Base-by-base conservation (phyloP, 805 yeast genomes). In the Candida pseudoglaebosa region DNA sequence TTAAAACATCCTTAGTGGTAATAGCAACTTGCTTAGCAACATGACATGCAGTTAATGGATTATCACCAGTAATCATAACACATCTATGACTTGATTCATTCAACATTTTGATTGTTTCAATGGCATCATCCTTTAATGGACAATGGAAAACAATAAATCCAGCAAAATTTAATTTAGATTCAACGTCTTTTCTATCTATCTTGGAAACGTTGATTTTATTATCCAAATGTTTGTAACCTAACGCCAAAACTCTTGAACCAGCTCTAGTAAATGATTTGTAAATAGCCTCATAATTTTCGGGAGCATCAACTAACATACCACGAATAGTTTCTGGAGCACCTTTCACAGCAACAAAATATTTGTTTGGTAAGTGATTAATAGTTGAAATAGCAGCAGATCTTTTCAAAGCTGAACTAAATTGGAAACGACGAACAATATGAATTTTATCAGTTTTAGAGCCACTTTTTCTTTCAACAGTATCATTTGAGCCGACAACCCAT, bases 241-340 rank as follows among this genome's bases (percentile, higher is more conserved):
- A 68, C n/a, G 95, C 98, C 53, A 93, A 73, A 33, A 93, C 99
- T 69, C 99, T 88, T 36, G 95, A 86, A 51, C 99, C 99, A 34
- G 95, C 73, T 67, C 96, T 84, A 14, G 98, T 93, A 57, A 85
- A 93, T 9, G 88, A 80, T 62, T 90, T 90, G 67, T 78, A 93
- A 33, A 82, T 78, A 17, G 79, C 85, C 59, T 91, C 97, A 57
- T 91, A 93, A 50, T 79, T 72, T 21, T 66, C 76, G 15, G 98
- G 97, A 41, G 84, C 78, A 33, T 68, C 70, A 32, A 61, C 51
- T 45, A 93, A 65, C 86, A 93, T 87, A 41, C 70, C 73, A 57
- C 82, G 80, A 51, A 93, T 80, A 14, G 97, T 93, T 66, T 93
- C 99, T 4, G 99, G 99, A 1, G 99, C 99, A 73, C 99, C 99